Evolutionary conservation across 2,329 filamentous ascomycete species (phyloP), one percentile per base, ranked within the genome.

Genomic region (Aspergillus sp.): DNA sequence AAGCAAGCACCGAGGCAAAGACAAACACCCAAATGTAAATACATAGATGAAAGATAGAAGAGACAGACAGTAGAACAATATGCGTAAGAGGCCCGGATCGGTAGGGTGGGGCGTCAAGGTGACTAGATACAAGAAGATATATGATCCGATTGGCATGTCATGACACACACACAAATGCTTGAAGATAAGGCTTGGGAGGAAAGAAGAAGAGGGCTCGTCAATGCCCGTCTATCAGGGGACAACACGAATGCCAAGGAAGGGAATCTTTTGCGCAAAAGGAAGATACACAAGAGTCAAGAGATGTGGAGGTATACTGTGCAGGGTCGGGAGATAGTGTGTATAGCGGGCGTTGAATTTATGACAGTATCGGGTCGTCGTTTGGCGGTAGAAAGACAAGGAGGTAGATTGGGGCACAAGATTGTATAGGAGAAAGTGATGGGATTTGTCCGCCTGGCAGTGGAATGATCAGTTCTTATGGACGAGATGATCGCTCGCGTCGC

Each of bases 401-500:
- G 21, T 32, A 48, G 32, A 25, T 10, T 15, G 23, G 17, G 15
- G 21, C 39, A 23, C 50, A 43, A 15, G 23, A 8, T 39, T 17
- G 17, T 58, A 25, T 53, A 10, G n/a, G 48, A 38, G 17, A n/a
- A 25, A 6, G 36, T 28, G 19, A 23, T 23, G 50, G 17, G 50
- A 25, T 45, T 45, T 45, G 23, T 21, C 30, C 32, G 36, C 4
- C n/a, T 23, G 28, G 21, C 21, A 47, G 15, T n/a, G 5, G 10
- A 45, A 41, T 10, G 23, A 25, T 43, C 38, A 30, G 21, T 15
- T 74, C 32, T 67, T 63, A 55, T 80, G 70, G 61, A 69, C 25
- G 30, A 87, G 72, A 58, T 76, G 77, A 55, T 79, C 76, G 43
- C 83, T 85, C 30, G 92, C 91, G 54, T 80, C 76, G 56, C 79